A percentile compares a stretch with the other conserved stretches of the same genome.
These are phyloP conservation scores for Spathaspora gorwiae DNA, from an alignment of 805 yeast species.

Conservation along the genomic window DNA sequence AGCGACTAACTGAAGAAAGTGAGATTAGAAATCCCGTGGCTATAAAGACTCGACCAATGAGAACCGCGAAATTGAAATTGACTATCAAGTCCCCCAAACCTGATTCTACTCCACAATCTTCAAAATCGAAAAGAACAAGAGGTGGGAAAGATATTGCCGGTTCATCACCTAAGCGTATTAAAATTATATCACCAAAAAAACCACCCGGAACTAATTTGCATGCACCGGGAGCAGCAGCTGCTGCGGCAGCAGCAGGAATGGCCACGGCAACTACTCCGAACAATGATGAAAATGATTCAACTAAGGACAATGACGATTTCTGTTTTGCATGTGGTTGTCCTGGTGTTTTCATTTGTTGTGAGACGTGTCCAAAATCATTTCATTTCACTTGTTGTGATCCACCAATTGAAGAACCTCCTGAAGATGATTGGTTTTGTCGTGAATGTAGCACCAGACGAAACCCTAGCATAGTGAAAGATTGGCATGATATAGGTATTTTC, in stretches of 20 bases:
- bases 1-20: slow-evolving; percentile 13
- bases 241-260: slow-evolving; percentile 4
- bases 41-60: slow-evolving; percentile 5
- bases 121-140: not conserved
- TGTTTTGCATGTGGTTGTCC: slow-evolving; percentile 88
- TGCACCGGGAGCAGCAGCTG: slow-evolving; percentile 12
- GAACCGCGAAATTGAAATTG: slow-evolving; percentile 2
- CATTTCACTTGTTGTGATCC: slow-evolving; percentile 92
- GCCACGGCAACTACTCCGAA: not conserved
- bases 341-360: slow-evolving; percentile 91
- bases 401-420: slow-evolving; percentile 82
- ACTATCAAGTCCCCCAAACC: slow-evolving; percentile 4
- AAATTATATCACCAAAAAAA: slow-evolving; percentile 32
- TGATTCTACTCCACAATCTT: not conserved
- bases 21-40: slow-evolving; percentile 12
- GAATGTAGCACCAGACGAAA: slow-evolving; percentile 54
- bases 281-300: slow-evolving; percentile 4
- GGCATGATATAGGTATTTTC: slow-evolving; percentile 44
- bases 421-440: slow-evolving; percentile 84
- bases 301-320: slow-evolving; percentile 68
- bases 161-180: slow-evolving; percentile 18
- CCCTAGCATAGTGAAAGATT: slow-evolving; percentile 16
- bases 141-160: not conserved
- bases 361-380: slow-evolving; percentile 85
- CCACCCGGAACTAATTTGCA: slow-evolving; percentile 19